Conservation (phyloP, 202 grass and related monocot genomes). For the Hordeum pubiflorum region DNA sequence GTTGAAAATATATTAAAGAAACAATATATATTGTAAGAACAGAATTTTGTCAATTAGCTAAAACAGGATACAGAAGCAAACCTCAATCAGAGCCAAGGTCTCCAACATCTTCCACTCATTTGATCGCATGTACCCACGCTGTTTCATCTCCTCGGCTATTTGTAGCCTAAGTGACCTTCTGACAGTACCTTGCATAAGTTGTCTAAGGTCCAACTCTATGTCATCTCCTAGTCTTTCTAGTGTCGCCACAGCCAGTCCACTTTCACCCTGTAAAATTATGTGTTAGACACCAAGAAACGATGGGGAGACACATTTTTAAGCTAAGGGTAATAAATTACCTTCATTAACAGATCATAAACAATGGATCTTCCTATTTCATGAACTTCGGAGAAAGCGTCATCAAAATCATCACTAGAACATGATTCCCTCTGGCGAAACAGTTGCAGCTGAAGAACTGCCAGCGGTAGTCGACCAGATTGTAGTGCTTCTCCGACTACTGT, state of each 20-base stretch:
- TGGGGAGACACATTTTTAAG: constrained; percentile 17
- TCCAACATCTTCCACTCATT: constrained; percentile 76
- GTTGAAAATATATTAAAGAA: neutral
- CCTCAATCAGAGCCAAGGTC: constrained; percentile 78
- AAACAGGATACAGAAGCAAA: constrained; percentile 40
- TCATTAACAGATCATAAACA: constrained; percentile 88
- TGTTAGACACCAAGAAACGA: constrained; percentile 27
- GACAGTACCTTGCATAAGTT: constrained; percentile 84
- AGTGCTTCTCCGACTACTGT: constrained; percentile 91
- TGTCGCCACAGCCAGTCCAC: constrained; percentile 64
- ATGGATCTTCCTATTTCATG: constrained; percentile 76
- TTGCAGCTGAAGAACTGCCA: constrained; percentile 93
- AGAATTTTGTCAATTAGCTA: constrained; percentile 10
- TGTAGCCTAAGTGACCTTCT: constrained; percentile 70
- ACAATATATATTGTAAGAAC: neutral
- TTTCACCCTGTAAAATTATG: constrained; percentile 63
- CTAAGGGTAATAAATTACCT: constrained; percentile 43
- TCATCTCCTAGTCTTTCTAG: constrained; percentile 91
- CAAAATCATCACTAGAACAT: constrained; percentile 38
- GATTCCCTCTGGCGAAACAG: constrained; percentile 60
- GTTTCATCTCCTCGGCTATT: constrained; percentile 84
- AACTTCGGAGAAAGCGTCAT: constrained; percentile 84
- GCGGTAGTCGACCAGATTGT: constrained; percentile 70
- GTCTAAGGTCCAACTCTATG: constrained; percentile 63
- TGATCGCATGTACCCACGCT: constrained; percentile 51